Evolutionary conservation across 2,329 filamentous ascomycete species (phyloP), one percentile per base, ranked within the genome.

Genomic region (Colletotrichum echinochloae): DNA sequence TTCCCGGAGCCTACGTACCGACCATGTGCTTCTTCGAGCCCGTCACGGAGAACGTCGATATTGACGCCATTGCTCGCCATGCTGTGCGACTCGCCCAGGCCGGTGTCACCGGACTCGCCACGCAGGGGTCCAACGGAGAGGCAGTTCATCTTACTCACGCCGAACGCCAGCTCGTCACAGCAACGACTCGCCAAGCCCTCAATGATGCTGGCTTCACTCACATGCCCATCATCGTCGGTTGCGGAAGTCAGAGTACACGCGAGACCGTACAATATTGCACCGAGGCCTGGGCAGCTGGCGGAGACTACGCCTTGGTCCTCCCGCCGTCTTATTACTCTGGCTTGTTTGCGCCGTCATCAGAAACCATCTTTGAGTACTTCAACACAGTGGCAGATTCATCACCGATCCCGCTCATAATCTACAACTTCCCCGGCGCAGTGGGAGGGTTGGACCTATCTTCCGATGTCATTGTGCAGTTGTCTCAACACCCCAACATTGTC

Each of bases 71-170:
- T 69, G 84, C 87, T 59, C 85, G 83, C 61, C 84, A 88, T 77
- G 89, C 91, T 46, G 87, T 92, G 62, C 89, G 90, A 75, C 88
- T 95, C n/a, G 92, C 92, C 56, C 85, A 90, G 76, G 88, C 91
- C 35, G 93, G 93, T 73, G 88, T 95, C 51, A 87, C 90, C 20
- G 92, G 92, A 26, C 85, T 95, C 56, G 91, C 92, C 59, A 93
- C 91, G 14, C 92, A 94, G 79, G 93, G 93, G 56, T 94, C 91
- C 77, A 95, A 95, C 77, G 93, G 93, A 75, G 93, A 96, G 83
- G 92, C 93, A 9, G 92, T 94, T 16, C 92, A 94, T 77, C 86
- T 95, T 41, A 90, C 90, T 52, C 90, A 91, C 75, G 83, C 87
- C 30, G 93, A 95, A 81, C 89, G 92, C 70, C 86, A 87, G 57